Percentiles rank a stretch among this genome's conserved stretches.
Evolutionary conservation across 331 rosid species (phyloP).

Genomic region (Pyracantha coccinea): DNA sequence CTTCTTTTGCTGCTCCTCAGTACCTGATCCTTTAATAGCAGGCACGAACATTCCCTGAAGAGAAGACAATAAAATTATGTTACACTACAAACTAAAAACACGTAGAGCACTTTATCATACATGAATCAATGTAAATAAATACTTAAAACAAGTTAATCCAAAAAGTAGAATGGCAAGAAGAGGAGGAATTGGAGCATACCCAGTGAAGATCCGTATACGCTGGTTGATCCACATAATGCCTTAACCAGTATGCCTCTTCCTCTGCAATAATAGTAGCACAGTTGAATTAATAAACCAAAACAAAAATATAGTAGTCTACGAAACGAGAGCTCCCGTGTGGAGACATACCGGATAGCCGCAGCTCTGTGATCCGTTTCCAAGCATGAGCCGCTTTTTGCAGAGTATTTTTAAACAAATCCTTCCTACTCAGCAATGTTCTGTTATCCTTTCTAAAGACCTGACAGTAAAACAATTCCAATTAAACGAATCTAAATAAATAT

Average conservation of each 20-base stretch:
- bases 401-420: constrained; percentile 78
- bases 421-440: constrained; percentile 51
- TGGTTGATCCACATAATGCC: constrained; percentile 72
- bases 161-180: not conserved
- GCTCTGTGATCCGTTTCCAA: constrained; percentile 80
- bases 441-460: constrained; percentile 78
- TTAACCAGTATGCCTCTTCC: constrained; percentile 64
- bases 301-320: not conserved
- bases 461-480: not conserved
- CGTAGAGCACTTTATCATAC: not conserved
- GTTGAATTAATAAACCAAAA: not conserved
- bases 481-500: not conserved
- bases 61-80: not conserved
- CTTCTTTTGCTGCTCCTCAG: constrained; percentile 85
- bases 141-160: not conserved
- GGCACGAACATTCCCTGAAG: constrained; percentile 93
- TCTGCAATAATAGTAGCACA: constrained; percentile 33
- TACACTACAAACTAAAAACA: not conserved
- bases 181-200: constrained; percentile 43
- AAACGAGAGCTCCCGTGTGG: not conserved
- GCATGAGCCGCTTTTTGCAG: constrained; percentile 77
- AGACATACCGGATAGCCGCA: constrained; percentile 58
- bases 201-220: constrained; percentile 97
- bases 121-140: not conserved
- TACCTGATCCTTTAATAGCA: constrained; percentile 76